phyloP scores from a whole-genome alignment of 257 asterid genomes.

The Solanum bulbocastanum region DNA sequence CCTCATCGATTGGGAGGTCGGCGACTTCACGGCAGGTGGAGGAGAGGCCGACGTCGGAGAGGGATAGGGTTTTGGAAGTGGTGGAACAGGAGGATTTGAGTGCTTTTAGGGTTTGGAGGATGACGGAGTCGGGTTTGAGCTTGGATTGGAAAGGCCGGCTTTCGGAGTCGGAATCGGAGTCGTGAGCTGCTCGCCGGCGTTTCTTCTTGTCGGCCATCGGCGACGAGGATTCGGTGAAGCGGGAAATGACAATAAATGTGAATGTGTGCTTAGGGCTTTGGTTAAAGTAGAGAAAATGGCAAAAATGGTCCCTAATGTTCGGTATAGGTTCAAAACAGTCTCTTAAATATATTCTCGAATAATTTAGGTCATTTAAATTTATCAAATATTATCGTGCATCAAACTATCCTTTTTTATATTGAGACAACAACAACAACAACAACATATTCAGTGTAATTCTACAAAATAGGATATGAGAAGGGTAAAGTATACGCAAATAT shows the following conservation, averaged over 20 bases:
- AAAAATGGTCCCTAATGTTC: neutral
- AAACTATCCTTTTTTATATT: neutral
- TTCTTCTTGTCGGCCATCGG: conserved; percentile 48
- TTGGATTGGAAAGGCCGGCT: conserved; percentile 44
- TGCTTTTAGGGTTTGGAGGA: conserved; percentile 41
- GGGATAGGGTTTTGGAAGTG: conserved; percentile 37
- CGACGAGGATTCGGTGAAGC: neutral
- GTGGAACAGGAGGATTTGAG: conserved; percentile 27
- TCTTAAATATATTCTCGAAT: neutral
- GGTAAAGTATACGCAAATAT: neutral
- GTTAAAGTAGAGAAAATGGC: neutral
- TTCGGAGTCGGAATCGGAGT: conserved; percentile 40
- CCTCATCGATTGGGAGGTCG: conserved; percentile 64
- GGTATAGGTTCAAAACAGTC: neutral
- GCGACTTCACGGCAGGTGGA: conserved; percentile 67
- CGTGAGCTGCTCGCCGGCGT: conserved; percentile 50
- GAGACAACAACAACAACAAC: neutral
- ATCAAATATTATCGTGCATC: neutral
- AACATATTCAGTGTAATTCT: no score
- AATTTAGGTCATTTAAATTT: neutral
- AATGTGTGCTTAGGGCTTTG: neutral
- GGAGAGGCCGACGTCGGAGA: conserved; percentile 62
- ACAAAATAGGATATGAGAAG: no score
- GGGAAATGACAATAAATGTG: neutral
- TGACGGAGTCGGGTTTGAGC: conserved; percentile 50